A percentile compares a stretch with the other conserved stretches of the same genome.
phyloP scores from a whole-genome alignment of 306 rosid genomes.

The Pterocarpus macrocarpus region DNA sequence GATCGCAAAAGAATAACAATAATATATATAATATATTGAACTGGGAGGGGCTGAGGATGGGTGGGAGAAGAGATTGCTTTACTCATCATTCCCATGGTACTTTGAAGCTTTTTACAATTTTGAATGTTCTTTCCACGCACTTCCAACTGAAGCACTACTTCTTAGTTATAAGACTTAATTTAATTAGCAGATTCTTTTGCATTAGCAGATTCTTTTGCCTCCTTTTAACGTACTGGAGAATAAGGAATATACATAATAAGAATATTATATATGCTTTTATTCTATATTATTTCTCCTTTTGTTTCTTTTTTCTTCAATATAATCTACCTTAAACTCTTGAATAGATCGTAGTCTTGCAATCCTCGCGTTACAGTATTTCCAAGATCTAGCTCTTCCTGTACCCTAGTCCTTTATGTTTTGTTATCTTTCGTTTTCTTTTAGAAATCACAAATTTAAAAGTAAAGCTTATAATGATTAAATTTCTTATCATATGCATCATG shows the following conservation, averaged over 20 bases:
- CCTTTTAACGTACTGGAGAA: conserved; percentile 48
- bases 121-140: conserved; percentile 42
- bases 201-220: conserved; percentile 30
- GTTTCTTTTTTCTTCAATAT: conserved; percentile 15
- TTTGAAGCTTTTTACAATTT: conserved; percentile 43
- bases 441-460: conserved; percentile 19
- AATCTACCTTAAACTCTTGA: conserved; percentile 40
- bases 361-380: conserved; percentile 40
- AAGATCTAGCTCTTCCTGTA: conserved; percentile 14
- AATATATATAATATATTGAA: conserved; percentile 9
- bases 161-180: not conserved
- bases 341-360: conserved; percentile 28
- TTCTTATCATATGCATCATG: conserved; percentile 43
- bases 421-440: conserved; percentile 22
- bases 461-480: conserved; percentile 49
- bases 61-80: not conserved
- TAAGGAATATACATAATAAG: conserved; percentile 41
- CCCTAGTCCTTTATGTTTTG: not conserved
- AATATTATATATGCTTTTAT: conserved; percentile 27
- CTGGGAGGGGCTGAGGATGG: not conserved
- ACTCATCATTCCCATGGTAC: conserved; percentile 37
- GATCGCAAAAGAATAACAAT: not conserved
- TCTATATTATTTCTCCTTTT: not conserved
- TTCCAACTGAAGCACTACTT: conserved; percentile 37
- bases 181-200: conserved; percentile 24